Evolutionary conservation across 1,284 basidiomycete genomes (phyloP).

Genomic region (Ceratorhiza oryzae-sativae): DNA sequence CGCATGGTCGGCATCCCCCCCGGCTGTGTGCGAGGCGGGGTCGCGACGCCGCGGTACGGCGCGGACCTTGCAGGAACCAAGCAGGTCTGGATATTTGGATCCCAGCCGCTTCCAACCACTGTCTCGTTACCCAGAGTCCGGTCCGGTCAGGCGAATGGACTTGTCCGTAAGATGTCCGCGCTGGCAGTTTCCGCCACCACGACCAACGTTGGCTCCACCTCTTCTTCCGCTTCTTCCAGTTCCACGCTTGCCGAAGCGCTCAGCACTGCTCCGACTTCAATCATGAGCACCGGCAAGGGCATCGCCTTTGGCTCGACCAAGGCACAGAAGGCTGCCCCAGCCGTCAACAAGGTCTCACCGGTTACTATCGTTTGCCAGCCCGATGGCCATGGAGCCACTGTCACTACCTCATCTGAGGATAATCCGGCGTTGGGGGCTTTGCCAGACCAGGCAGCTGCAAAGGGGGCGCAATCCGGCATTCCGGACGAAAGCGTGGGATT

Average conservation of each 20-base stretch:
- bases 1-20: slow-evolving; percentile 37
- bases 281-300: slow-evolving; percentile 36
- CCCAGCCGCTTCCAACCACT: slow-evolving; percentile 86
- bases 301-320: slow-evolving; percentile 26
- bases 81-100: slow-evolving; percentile 85
- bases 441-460: neutral
- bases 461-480: slow-evolving; percentile 1
- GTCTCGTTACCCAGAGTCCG: slow-evolving; percentile 47
- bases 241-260: slow-evolving; percentile 33
- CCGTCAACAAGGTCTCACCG: slow-evolving; percentile 31
- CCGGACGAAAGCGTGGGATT: slow-evolving; percentile 28
- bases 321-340: slow-evolving; percentile 10
- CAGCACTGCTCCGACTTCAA: slow-evolving; percentile 35
- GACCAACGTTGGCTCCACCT: neutral
- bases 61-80: slow-evolving; percentile 31
- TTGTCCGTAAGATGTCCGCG: slow-evolving; percentile 37
- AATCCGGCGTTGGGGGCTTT: neutral
- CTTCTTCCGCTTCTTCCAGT: slow-evolving; percentile 11
- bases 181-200: slow-evolving; percentile 36
- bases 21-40: slow-evolving; percentile 33
- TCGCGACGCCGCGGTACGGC: slow-evolving; percentile 27
- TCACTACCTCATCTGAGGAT: slow-evolving; percentile 27
- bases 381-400: slow-evolving; percentile 25
- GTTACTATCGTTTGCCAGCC: slow-evolving; percentile 25
- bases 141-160: slow-evolving; percentile 19